phyloP scores from a whole-genome alignment of 148 eudicot genomes.

The Chenopodium quinoa region DNA sequence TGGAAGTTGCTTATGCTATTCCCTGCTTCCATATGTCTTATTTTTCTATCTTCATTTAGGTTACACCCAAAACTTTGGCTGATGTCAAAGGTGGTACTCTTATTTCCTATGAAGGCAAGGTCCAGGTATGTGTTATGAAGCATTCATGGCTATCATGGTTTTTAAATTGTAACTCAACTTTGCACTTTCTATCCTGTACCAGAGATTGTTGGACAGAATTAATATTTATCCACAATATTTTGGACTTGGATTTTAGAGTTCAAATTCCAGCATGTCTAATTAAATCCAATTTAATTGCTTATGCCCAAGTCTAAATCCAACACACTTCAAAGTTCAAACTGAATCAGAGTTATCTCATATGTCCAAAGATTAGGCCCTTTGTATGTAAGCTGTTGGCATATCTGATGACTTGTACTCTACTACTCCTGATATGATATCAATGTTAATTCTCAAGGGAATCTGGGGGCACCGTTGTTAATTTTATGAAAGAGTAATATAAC shows the following conservation, averaged over 20 bases:
- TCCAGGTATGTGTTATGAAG: constrained; percentile 61
- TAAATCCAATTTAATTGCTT: not conserved
- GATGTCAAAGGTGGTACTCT: constrained; percentile 99
- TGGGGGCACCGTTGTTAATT: not conserved
- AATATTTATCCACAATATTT: no score
- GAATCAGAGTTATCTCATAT: not conserved
- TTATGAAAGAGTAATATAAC: not conserved
- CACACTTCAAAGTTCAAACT: no score
- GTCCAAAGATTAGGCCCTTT: not conserved
- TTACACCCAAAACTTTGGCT: constrained; percentile 97
- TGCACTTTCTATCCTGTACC: not conserved
- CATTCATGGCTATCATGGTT: not conserved
- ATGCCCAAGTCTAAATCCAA: not conserved
- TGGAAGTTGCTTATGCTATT: not conserved
- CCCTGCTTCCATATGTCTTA: constrained; percentile 15
- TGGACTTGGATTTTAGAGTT: no score
- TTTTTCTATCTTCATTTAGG: constrained; percentile 42
- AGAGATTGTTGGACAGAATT: not conserved
- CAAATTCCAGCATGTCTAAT: not conserved
- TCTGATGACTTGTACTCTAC: not conserved
- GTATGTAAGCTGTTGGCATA: not conserved
- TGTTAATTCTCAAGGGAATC: no score
- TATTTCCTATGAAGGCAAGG: constrained; percentile 92
- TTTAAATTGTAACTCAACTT: not conserved
- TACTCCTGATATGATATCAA: not conserved